Evolutionary conservation across 2,329 filamentous ascomycete genomes (phyloP), one percentile per base, ranked within the genome.

Genomic region (Akanthomyces uredinophilus): DNA sequence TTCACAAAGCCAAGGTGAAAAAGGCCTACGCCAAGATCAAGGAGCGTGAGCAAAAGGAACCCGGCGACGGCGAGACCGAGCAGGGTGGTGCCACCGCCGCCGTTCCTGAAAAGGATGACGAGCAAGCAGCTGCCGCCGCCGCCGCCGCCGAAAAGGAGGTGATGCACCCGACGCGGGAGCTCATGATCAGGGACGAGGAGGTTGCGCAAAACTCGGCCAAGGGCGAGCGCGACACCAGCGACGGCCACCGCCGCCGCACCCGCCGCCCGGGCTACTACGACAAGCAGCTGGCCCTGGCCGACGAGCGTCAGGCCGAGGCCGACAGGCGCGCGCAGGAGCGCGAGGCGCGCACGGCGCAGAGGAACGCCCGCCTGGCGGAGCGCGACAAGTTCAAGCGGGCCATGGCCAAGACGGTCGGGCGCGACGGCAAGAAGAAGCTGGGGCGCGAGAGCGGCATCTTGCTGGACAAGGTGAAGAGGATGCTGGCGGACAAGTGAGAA

Each of bases 11-110:
- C 64, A 96, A 97, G 76, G 82, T 96, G 65, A 95, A 94, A 77
- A 96, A 96, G 75, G 85, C 90, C 47, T 97, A 96, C 72, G 90
- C 89, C 65, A 97, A 96, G 75, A 80, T 96, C 66, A 94, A 93
- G 75, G 87, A 73, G 5, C 70, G 70, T 32, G 73, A 79, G 57
- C 73, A 77, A 41, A 35, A 24, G 11, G 20, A 63, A 66, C 73
- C 53, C 64, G 67, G 37, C 46, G 63, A 57, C 44, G 63, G 39
- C 54, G 58, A 44, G 61, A 22, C 56, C n/a, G 35, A 44, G 20
- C 39, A 67, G 43, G 56, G 69, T 20, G 65, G 64, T 52, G 61
- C 54, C 41, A 55, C 60, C 32, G 57, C 56, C 13, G 24, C 27
- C 27, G 22, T 16, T 11, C 5, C 52, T 8, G 61, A 61, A n/a